Percentiles rank a stretch among this genome's conserved stretches.
Conservation (phyloP, 2,329 filamentous ascomycete genomes). For the Nemania sp. region DNA sequence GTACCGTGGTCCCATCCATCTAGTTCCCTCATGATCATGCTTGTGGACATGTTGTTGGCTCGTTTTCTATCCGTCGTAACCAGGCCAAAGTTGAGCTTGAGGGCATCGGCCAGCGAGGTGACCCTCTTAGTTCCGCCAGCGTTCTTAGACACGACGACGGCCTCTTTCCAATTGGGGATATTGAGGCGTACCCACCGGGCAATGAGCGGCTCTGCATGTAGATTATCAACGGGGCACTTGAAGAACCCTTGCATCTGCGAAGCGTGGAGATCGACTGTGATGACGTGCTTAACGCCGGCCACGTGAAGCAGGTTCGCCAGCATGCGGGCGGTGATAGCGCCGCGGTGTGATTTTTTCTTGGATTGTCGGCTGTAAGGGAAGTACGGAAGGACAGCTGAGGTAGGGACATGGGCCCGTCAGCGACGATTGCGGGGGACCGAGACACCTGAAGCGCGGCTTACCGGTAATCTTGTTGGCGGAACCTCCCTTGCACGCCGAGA, state of each 20-base stretch:
- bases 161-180: conserved; percentile 83
- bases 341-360: conserved; percentile 97
- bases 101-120: conserved; percentile 89
- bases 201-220: conserved; percentile 93
- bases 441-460: conserved; percentile 49
- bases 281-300: conserved; percentile 94
- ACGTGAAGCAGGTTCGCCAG: conserved; percentile 92
- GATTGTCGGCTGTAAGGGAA: conserved; percentile 99
- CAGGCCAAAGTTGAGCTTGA: conserved; percentile 97
- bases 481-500: conserved; percentile 96
- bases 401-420: conserved; percentile 18
- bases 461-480: conserved; percentile 96
- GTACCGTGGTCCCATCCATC: conserved; percentile 52
- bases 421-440: not conserved
- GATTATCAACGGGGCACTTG: conserved; percentile 94
- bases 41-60: conserved; percentile 70
- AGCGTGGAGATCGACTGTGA: conserved; percentile 94
- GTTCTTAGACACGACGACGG: conserved; percentile 97
- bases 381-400: conserved; percentile 81
- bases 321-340: conserved; percentile 96
- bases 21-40: conserved; percentile 73
- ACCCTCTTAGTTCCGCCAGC: conserved; percentile 96
- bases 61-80: conserved; percentile 83
- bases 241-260: conserved; percentile 99
- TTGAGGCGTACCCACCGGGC: conserved; percentile 94